These are phyloP conservation scores for Yamagishiella unicocca DNA, from an alignment of 139 green algal genomes.

Conservation along the genomic window DNA sequence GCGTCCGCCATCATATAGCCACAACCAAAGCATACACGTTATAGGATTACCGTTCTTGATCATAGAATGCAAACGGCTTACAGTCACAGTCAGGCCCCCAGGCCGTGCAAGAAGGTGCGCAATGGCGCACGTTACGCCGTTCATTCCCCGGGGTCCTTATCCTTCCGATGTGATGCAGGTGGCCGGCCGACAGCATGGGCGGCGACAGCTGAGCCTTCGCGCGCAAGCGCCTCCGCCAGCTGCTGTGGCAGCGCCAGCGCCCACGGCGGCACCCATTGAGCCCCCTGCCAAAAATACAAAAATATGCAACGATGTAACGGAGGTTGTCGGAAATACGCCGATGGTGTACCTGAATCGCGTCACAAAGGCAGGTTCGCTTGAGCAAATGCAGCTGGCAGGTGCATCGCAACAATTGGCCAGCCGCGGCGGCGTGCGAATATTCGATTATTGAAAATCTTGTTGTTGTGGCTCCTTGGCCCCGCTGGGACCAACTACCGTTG, in stretches of 20 bases:
- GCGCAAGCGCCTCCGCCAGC: background rate
- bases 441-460: no score
- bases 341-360: slow-evolving; percentile 85
- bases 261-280: background rate
- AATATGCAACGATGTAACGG: slow-evolving; percentile 21
- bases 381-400: no score
- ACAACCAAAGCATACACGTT: no score
- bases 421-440: no score
- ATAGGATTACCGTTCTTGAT: no score
- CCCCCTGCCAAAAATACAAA: background rate
- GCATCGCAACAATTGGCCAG: no score
- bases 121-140: no score
- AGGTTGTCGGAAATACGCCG: slow-evolving; percentile 85
- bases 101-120: background rate
- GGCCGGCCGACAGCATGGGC: background rate
- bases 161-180: no score
- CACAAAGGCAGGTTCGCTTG: slow-evolving; percentile 57
- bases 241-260: background rate
- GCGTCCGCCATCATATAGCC: no score
- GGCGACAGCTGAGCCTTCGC: background rate
- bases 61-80: slow-evolving; percentile 2
- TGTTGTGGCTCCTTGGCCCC: no score
- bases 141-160: no score
- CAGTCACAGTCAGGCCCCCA: background rate
- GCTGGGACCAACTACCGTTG: no score